Evolutionary conservation across 2,329 filamentous ascomycete genomes (phyloP).

Genomic region (Ophiocordyceps sinensis): DNA sequence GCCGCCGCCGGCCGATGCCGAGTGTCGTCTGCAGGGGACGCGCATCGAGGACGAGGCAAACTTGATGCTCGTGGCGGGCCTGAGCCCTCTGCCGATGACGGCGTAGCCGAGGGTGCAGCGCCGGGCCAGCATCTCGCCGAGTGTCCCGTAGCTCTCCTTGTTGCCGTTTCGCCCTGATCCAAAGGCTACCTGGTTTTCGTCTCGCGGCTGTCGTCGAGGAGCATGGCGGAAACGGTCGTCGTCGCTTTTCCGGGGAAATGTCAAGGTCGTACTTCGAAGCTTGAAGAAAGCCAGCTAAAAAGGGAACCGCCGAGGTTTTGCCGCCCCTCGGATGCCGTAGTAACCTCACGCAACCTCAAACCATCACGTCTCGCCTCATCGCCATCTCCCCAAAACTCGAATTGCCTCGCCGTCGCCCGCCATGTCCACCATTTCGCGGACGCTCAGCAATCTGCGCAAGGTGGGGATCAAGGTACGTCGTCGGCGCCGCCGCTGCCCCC

Average conservation of each 20-base stretch:
- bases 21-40: constrained; percentile 25
- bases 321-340: constrained; percentile 7
- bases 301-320: constrained; percentile 17
- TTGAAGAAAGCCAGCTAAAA: no score
- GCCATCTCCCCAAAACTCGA: not conserved
- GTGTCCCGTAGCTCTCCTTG: not conserved
- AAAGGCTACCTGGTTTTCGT: not conserved
- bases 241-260: no score
- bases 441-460: constrained; percentile 72
- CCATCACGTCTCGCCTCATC: not conserved
- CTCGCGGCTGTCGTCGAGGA: no score
- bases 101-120: constrained; percentile 17
- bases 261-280: no score
- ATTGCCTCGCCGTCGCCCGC: constrained; percentile 17
- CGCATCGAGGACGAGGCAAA: constrained; percentile 9
- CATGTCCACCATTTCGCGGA: constrained; percentile 89
- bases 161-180: not conserved
- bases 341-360: not conserved
- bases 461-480: constrained; percentile 74
- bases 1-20: constrained; percentile 17
- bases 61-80: constrained; percentile 2
- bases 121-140: constrained; percentile 18
- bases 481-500: not conserved
- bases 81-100: constrained; percentile 6
- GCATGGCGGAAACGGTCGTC: no score